These are phyloP conservation scores for Croton setiger DNA, from an alignment of 441 rosid species.

Conservation along the genomic window DNA sequence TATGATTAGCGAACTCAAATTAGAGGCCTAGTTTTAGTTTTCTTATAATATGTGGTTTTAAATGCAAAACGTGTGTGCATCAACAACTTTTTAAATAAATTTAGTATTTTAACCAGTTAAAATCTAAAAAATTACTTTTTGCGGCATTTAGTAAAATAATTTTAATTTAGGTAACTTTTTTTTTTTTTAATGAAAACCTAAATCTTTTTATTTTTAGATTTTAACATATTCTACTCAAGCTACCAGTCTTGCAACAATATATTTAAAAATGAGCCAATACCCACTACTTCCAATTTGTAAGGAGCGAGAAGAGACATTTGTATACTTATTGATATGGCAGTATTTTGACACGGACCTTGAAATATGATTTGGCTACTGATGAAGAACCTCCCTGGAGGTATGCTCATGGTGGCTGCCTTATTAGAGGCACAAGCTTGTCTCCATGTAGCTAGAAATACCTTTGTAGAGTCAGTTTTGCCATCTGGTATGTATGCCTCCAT, in stretches of 20 bases:
- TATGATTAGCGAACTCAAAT: too few species aligned
- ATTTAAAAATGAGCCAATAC: slow-evolving; percentile 42
- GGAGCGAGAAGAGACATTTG: slow-evolving; percentile 53
- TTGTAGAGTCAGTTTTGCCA: slow-evolving; percentile 48
- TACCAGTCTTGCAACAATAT: slow-evolving; percentile 23
- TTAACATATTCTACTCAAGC: too few species aligned
- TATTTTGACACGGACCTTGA: slow-evolving; percentile 43
- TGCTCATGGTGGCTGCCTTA: slow-evolving; percentile 33
- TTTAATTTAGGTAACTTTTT: too few species aligned
- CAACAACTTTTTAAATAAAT: too few species aligned
- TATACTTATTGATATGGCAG: slow-evolving; percentile 25
- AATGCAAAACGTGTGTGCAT: too few species aligned
- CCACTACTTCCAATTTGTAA: slow-evolving; percentile 29
- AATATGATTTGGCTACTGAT: slow-evolving; percentile 28
- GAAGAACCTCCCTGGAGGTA: slow-evolving; percentile 53
- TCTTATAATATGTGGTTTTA: too few species aligned
- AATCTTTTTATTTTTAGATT: too few species aligned
- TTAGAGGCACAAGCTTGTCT: slow-evolving; percentile 43
- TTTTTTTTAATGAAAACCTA: too few species aligned
- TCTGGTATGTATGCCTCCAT: slow-evolving; percentile 52
- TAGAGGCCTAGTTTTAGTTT: too few species aligned
- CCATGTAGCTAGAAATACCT: slow-evolving; percentile 52
- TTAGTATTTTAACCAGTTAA: too few species aligned
- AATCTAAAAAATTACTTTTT: too few species aligned
- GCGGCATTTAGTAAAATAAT: too few species aligned